These are phyloP conservation scores for Fusarium luffae DNA, from an alignment of 2,329 filamentous ascomycete genomes.

Conservation along the genomic window DNA sequence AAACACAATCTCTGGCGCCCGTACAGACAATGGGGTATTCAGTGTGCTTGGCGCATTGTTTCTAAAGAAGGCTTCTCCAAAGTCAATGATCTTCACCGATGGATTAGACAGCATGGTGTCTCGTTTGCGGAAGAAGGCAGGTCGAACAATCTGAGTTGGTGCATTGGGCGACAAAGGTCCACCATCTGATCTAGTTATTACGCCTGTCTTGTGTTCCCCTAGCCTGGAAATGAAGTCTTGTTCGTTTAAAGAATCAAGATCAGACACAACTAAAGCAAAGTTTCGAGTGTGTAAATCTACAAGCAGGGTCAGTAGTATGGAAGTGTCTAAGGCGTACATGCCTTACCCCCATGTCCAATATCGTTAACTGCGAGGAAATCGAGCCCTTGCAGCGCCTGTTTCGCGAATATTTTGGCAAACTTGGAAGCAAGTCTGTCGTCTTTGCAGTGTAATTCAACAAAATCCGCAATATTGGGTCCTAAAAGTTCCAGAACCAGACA, in stretches of 20 bases:
- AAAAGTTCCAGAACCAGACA: conserved; percentile 25
- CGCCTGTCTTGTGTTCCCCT: conserved; percentile 12
- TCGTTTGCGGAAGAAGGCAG: not conserved
- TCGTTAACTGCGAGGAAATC: conserved; percentile 18
- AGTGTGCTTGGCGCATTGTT: conserved; percentile 4
- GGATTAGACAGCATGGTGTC: not conserved
- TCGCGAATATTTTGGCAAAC: conserved; percentile 19
- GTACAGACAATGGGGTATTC: conserved; percentile 31
- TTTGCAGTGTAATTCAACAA: conserved; percentile 1
- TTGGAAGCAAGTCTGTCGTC: conserved; percentile 15
- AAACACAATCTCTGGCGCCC: conserved; percentile 40
- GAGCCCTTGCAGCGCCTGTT: conserved; percentile 26
- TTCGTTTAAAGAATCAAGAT: conserved; percentile 4
- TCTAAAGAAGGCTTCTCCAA: conserved; percentile 36
- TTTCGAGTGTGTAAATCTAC: conserved; percentile 39
- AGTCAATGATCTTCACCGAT: conserved; percentile 40
- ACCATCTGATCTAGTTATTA: conserved; percentile 14
- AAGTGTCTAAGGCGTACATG: not conserved
- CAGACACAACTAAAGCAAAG: conserved; percentile 16
- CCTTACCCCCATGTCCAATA: conserved; percentile 40
- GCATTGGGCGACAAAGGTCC: not conserved
- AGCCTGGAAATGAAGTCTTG: conserved; percentile 8
- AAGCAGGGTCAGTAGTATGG: not conserved
- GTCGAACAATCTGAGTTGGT: conserved; percentile 24
- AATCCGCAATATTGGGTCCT: conserved; percentile 13